These are phyloP conservation scores for Rostrohypoxylon terebratum DNA, from an alignment of 495 filamentous ascomycete species.

Conservation along the genomic window DNA sequence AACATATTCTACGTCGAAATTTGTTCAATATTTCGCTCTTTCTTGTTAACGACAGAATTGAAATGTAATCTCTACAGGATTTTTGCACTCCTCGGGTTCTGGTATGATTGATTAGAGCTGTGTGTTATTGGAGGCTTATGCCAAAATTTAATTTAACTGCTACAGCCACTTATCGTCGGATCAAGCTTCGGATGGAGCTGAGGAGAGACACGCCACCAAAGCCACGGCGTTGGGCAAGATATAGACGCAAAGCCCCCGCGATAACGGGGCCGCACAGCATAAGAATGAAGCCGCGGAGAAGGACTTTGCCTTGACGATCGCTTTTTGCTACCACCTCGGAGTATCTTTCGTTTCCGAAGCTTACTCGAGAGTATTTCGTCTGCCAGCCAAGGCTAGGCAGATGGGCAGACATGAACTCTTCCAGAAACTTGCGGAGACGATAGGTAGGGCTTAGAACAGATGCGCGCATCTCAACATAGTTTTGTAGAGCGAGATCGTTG, in stretches of 20 bases:
- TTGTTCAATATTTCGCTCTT: neutral
- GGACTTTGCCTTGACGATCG: slow-evolving; percentile 72
- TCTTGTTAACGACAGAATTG: neutral
- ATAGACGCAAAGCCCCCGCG: slow-evolving; percentile 40
- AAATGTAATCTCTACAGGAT: neutral
- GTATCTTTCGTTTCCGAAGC: slow-evolving; percentile 92
- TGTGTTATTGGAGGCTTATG: neutral
- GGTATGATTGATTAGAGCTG: neutral
- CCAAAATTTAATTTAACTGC: neutral
- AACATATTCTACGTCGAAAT: neutral
- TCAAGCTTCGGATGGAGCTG: slow-evolving; percentile 25
- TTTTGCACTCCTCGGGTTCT: neutral
- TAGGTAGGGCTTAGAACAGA: slow-evolving; percentile 82
- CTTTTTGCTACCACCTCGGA: slow-evolving; percentile 79
- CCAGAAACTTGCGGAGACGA: slow-evolving; percentile 80
- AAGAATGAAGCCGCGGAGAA: slow-evolving; percentile 55
- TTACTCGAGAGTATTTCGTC: slow-evolving; percentile 93
- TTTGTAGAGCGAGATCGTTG: slow-evolving; percentile 89
- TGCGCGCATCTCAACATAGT: slow-evolving; percentile 93
- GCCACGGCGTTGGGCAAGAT: slow-evolving; percentile 36
- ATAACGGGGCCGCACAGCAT: slow-evolving; percentile 50
- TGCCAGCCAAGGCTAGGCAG: slow-evolving; percentile 82
- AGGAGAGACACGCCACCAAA: slow-evolving; percentile 19
- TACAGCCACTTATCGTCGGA: neutral
- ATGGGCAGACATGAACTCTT: slow-evolving; percentile 83